phyloP scores from a whole-genome alignment of 2,329 filamentous ascomycete species.

The Gliomastix tumulicola region DNA sequence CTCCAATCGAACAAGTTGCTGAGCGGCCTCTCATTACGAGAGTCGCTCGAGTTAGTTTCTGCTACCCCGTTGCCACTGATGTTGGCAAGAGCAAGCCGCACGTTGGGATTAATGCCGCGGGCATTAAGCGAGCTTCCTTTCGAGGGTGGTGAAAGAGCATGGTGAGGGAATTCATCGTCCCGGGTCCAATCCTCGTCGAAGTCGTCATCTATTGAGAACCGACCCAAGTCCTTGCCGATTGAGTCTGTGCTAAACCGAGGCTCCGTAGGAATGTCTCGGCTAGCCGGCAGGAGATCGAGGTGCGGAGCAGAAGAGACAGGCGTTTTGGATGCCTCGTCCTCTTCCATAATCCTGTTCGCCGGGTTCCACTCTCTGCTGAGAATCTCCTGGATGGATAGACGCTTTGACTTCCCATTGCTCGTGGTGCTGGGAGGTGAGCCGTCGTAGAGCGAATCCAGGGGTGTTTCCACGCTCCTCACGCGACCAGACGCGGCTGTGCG shows the following conservation, averaged over 20 bases:
- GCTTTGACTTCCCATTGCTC: conserved; percentile 43
- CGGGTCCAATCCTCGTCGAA: conserved; percentile 58
- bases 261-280: conserved; percentile 4
- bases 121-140: conserved; percentile 44
- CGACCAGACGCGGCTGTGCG: conserved; percentile 64
- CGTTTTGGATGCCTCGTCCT: conserved; percentile 50
- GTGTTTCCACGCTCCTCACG: conserved; percentile 59
- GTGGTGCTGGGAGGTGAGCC: conserved; percentile 62
- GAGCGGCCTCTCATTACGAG: conserved; percentile 40
- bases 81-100: conserved; percentile 45
- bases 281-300: no score
- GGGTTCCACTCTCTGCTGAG: conserved; percentile 47
- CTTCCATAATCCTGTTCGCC: conserved; percentile 52
- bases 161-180: conserved; percentile 44
- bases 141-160: conserved; percentile 51
- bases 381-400: conserved; percentile 53
- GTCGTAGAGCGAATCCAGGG: conserved; percentile 74
- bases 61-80: conserved; percentile 39
- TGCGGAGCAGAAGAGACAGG: conserved; percentile 31
- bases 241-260: conserved; percentile 1
- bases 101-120: conserved; percentile 42
- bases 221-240: conserved; percentile 34
- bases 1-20: conserved; percentile 77
- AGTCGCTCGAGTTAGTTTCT: conserved; percentile 15
- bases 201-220: conserved; percentile 53